These are phyloP conservation scores for Ophiostoma himal-ulmi DNA, from an alignment of 2,329 filamentous ascomycete species.

Conservation along the genomic window DNA sequence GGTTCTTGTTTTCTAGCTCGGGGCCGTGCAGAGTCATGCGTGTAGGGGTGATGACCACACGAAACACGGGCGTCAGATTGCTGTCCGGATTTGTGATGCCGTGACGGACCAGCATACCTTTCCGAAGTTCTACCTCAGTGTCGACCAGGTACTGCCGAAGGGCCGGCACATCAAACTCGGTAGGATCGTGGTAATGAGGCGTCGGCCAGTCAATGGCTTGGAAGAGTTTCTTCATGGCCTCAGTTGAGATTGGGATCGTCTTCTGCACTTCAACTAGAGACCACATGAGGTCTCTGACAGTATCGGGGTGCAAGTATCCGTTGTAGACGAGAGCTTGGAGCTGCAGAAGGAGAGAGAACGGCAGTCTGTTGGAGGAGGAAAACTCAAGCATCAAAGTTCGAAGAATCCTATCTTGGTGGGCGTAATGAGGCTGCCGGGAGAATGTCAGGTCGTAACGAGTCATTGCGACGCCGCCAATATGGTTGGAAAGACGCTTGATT, in stretches of 20 bases:
- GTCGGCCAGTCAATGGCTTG: conserved; percentile 49
- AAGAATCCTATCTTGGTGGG: conserved; percentile 18
- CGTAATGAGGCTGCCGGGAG: background rate
- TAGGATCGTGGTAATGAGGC: conserved; percentile 42
- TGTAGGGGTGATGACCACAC: conserved; percentile 55
- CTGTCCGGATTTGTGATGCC: conserved; percentile 30
- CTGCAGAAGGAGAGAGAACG: conserved; percentile 56
- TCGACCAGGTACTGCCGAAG: conserved; percentile 39
- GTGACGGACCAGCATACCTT: conserved; percentile 14
- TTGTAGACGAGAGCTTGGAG: conserved; percentile 59
- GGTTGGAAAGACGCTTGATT: conserved; percentile 30
- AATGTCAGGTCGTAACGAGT: conserved; percentile 27
- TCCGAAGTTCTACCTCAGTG: conserved; percentile 36
- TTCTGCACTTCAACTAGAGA: conserved; percentile 36
- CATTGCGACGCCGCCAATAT: conserved; percentile 29
- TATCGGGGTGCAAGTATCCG: conserved; percentile 53
- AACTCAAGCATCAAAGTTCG: conserved; percentile 29
- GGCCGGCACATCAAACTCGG: conserved; percentile 35
- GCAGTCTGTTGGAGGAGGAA: conserved; percentile 33
- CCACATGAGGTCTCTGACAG: conserved; percentile 43
- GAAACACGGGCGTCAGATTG: conserved; percentile 49
- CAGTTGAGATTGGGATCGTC: conserved; percentile 42
- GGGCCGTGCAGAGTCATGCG: conserved; percentile 54
- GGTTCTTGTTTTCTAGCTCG: conserved; percentile 62
- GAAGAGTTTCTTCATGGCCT: conserved; percentile 50